Percentiles rank a stretch among this genome's conserved stretches.
phyloP scores from a whole-genome alignment of 768 basidiomycete genomes.

The Suillus subluteus region DNA sequence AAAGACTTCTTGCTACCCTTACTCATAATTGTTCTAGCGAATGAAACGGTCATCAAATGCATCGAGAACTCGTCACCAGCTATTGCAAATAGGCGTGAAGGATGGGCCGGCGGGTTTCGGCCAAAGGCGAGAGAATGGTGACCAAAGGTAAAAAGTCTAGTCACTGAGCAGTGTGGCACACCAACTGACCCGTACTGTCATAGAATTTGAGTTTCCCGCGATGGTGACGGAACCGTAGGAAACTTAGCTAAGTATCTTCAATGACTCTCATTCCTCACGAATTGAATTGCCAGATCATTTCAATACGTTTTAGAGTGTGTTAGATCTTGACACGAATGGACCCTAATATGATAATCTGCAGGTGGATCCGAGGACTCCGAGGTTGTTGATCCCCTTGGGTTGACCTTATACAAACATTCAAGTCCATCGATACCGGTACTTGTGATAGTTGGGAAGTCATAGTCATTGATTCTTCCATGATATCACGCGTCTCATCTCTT shows the following conservation, averaged over 20 bases:
- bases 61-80: neutral
- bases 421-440: neutral
- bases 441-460: neutral
- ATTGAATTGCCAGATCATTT: neutral
- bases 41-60: neutral
- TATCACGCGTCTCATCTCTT: neutral
- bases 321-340: neutral
- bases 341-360: neutral
- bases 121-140: neutral
- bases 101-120: neutral
- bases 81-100: neutral
- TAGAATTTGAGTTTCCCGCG: neutral
- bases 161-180: neutral
- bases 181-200: neutral
- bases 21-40: neutral
- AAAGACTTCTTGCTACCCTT: neutral
- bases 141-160: neutral
- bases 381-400: neutral
- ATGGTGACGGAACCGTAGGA: neutral
- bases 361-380: neutral
- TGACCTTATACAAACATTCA: neutral
- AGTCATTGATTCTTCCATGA: neutral
- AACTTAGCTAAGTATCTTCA: neutral
- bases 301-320: neutral
- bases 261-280: neutral